Conservation (phyloP, 2,329 filamentous ascomycete genomes). For the Dothideomycetes sp. region DNA sequence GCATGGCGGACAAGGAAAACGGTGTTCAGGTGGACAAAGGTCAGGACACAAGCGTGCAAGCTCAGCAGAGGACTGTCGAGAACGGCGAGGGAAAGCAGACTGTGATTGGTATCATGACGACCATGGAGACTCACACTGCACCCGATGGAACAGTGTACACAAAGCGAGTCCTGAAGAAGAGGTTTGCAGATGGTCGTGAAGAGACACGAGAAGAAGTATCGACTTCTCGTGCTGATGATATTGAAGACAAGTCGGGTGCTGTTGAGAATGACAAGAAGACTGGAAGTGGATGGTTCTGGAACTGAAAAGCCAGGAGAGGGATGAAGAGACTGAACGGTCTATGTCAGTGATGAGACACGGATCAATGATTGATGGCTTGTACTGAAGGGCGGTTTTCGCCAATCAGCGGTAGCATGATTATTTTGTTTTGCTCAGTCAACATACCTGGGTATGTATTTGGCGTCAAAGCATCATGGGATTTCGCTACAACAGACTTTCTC, state of each 20-base stretch:
- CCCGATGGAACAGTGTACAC: conserved; percentile 51
- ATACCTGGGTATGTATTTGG: too few relatives aligned
- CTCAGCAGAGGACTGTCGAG: neutral
- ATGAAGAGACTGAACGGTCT: too few relatives aligned
- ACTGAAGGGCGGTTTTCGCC: too few relatives aligned
- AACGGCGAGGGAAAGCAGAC: conserved; percentile 12
- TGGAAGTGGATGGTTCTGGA: conserved; percentile 10
- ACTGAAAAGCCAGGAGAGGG: too few relatives aligned
- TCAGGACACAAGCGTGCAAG: neutral
- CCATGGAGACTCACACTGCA: conserved; percentile 45
- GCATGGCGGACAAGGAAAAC: neutral
- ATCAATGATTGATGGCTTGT: too few relatives aligned
- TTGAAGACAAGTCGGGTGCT: neutral
- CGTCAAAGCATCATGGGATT: too few relatives aligned
- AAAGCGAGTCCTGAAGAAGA: conserved; percentile 47
- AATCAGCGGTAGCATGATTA: too few relatives aligned
- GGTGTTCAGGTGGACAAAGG: conserved; percentile 12
- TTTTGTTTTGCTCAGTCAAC: too few relatives aligned
- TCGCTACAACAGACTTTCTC: too few relatives aligned
- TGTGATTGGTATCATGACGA: conserved; percentile 49
- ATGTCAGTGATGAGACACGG: too few relatives aligned
- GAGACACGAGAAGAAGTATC: conserved; percentile 49
- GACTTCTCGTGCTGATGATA: conserved; percentile 22
- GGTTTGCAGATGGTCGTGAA: conserved; percentile 52
- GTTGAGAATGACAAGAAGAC: conserved; percentile 8